phyloP scores from a whole-genome alignment of 2,329 filamentous ascomycete genomes.

The Mariannaea sp. region DNA sequence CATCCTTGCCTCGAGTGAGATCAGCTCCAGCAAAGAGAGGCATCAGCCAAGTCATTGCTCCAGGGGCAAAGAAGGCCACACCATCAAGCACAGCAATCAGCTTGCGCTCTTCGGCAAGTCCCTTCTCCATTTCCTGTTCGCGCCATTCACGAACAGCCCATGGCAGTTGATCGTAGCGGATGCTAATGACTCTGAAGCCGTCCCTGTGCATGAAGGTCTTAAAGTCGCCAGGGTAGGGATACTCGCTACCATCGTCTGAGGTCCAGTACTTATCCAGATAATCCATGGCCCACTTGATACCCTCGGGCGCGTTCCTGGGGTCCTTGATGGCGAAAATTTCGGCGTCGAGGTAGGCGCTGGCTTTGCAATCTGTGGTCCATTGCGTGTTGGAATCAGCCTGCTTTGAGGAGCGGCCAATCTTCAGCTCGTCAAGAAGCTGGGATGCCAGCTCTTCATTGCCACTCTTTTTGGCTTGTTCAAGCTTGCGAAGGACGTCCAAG shows the following conservation, averaged over 20 bases:
- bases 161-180: slow-evolving; percentile 18
- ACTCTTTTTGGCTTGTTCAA: slow-evolving; percentile 1
- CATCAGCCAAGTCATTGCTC: slow-evolving; percentile 22
- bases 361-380: slow-evolving; percentile 18
- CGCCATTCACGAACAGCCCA: slow-evolving; percentile 25
- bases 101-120: slow-evolving; percentile 18
- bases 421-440: background rate
- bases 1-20: slow-evolving; percentile 15
- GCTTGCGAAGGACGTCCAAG: slow-evolving; percentile 4
- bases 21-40: slow-evolving; percentile 22
- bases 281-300: slow-evolving; percentile 20
- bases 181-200: slow-evolving; percentile 20
- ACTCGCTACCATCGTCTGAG: slow-evolving; percentile 17
- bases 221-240: slow-evolving; percentile 25
- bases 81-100: slow-evolving; percentile 24
- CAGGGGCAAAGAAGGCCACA: slow-evolving; percentile 23
- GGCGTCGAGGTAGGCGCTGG: slow-evolving; percentile 14
- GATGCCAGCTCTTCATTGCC: slow-evolving; percentile 12
- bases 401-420: background rate
- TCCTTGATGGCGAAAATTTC: slow-evolving; percentile 20
- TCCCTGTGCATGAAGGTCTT: slow-evolving; percentile 20
- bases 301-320: slow-evolving; percentile 10
- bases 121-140: slow-evolving; percentile 19
- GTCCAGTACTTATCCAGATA: slow-evolving; percentile 25
- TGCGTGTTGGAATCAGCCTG: background rate